Percentiles rank a stretch among this genome's conserved stretches.
Conservation (phyloP, 1,284 basidiomycete genomes). For the Ustilago cynodontis region DNA sequence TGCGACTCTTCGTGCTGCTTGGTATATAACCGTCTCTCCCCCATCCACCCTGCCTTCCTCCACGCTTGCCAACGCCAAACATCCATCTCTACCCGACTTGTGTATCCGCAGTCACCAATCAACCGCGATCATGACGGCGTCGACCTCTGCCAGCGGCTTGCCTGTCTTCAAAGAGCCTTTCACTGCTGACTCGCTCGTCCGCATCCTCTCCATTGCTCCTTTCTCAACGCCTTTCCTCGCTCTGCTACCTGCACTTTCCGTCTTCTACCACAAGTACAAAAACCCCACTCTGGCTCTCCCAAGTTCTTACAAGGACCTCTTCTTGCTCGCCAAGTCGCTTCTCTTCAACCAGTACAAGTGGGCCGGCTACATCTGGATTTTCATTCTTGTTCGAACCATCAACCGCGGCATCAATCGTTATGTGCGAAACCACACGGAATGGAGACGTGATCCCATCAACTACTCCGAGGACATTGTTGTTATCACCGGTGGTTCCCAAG, state of each 20-base stretch:
- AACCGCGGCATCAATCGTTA: conserved; percentile 59
- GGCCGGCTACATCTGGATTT: conserved; percentile 51
- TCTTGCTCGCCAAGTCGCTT: conserved; percentile 37
- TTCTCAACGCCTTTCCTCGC: conserved; percentile 61
- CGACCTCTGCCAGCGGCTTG: conserved; percentile 13
- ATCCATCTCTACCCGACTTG: background rate
- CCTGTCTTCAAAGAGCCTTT: conserved; percentile 50
- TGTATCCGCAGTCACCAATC: background rate
- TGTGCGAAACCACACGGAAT: conserved; percentile 59
- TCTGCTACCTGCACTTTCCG: conserved; percentile 55
- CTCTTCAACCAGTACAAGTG: conserved; percentile 59
- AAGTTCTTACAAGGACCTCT: conserved; percentile 11
- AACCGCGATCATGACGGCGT: conserved; percentile 18
- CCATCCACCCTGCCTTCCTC: background rate
- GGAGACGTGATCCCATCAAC: conserved; percentile 53
- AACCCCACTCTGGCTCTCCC: conserved; percentile 11
- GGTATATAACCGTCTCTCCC: background rate
- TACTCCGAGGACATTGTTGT: conserved; percentile 66
- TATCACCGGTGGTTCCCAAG: conserved; percentile 67
- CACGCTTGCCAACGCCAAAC: background rate
- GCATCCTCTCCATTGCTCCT: conserved; percentile 52
- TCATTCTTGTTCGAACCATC: conserved; percentile 54
- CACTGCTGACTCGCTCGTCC: conserved; percentile 55
- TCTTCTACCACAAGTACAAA: conserved; percentile 49
- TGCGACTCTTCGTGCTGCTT: background rate